Evolutionary conservation across 2,329 filamentous ascomycete genomes (phyloP).

Genomic region (Celoporthe dispersa): DNA sequence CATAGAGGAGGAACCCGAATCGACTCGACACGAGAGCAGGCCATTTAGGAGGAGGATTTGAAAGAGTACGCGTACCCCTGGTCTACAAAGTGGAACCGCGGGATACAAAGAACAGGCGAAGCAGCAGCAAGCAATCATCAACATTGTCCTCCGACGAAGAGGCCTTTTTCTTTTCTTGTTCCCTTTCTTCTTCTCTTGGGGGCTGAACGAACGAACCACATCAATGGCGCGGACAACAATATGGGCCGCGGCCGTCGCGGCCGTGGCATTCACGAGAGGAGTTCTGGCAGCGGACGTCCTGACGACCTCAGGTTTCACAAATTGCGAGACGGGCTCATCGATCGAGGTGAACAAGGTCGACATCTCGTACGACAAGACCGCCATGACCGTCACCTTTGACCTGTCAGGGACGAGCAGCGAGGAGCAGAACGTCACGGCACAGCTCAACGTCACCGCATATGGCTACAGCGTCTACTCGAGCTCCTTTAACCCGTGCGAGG

Average conservation of each 20-base stretch:
- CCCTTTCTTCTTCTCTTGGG: neutral
- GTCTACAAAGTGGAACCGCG: constrained; percentile 3
- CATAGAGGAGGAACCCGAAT: constrained; percentile 28
- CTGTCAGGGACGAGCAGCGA: constrained; percentile 76
- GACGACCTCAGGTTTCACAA: constrained; percentile 78
- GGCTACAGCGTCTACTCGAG: constrained; percentile 80
- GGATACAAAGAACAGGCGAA: constrained; percentile 9
- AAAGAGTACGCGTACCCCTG: constrained; percentile 22
- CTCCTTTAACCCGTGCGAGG: constrained; percentile 80
- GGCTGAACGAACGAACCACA: constrained; percentile 2
- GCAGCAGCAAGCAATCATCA: constrained; percentile 9
- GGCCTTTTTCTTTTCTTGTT: neutral
- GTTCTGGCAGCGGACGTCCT: constrained; percentile 73
- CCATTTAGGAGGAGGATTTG: constrained; percentile 19
- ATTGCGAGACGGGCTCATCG: constrained; percentile 63
- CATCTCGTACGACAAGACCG: constrained; percentile 77
- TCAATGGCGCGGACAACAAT: constrained; percentile 36
- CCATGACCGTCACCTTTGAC: constrained; percentile 78
- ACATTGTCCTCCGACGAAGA: constrained; percentile 3
- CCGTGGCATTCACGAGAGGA: constrained; percentile 45
- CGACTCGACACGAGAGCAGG: constrained; percentile 18
- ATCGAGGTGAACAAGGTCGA: constrained; percentile 76
- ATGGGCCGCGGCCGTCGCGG: constrained; percentile 37
- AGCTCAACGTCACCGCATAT: constrained; percentile 79
- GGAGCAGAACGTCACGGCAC: constrained; percentile 79